A percentile compares a stretch with the other conserved stretches of the same genome.
Evolutionary conservation across 257 asterid species (phyloP).

Genomic region (Solanum microdontum): DNA sequence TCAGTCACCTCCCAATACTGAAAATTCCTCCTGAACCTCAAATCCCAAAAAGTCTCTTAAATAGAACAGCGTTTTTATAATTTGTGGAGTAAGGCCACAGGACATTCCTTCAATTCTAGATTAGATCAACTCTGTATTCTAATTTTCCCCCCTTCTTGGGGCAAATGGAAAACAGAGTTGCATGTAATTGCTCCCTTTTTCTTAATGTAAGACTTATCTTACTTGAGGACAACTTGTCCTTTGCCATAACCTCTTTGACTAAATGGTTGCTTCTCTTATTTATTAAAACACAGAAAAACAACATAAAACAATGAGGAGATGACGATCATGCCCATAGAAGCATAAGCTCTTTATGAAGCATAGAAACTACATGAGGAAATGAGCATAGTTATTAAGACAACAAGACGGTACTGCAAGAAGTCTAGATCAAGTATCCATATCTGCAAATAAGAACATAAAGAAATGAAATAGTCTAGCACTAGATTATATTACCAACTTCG

Average conservation of each 20-base stretch:
- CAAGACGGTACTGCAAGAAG: neutral
- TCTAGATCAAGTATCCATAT: neutral
- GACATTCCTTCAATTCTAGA: neutral
- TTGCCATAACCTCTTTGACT: neutral
- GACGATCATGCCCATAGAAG: neutral
- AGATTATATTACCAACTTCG: constrained; percentile 56
- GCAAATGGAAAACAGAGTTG: neutral
- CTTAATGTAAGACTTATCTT: neutral
- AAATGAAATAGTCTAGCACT: constrained; percentile 3
- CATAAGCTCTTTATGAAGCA: neutral
- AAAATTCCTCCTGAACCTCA: neutral
- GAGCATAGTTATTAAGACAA: neutral
- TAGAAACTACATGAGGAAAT: neutral
- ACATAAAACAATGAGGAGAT: neutral
- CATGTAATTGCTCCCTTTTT: neutral
- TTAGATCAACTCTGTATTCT: neutral
- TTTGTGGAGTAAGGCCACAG: neutral
- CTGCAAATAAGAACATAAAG: neutral
- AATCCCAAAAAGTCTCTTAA: neutral
- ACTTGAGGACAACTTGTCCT: neutral
- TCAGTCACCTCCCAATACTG: neutral
- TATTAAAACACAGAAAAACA: neutral
- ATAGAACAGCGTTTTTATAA: neutral
- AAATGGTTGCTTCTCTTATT: neutral
- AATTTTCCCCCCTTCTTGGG: neutral